Percentiles rank a stretch among this genome's conserved stretches.
phyloP scores from a whole-genome alignment of 2,329 filamentous ascomycete species.

The Parastagonospora nodorum region DNA sequence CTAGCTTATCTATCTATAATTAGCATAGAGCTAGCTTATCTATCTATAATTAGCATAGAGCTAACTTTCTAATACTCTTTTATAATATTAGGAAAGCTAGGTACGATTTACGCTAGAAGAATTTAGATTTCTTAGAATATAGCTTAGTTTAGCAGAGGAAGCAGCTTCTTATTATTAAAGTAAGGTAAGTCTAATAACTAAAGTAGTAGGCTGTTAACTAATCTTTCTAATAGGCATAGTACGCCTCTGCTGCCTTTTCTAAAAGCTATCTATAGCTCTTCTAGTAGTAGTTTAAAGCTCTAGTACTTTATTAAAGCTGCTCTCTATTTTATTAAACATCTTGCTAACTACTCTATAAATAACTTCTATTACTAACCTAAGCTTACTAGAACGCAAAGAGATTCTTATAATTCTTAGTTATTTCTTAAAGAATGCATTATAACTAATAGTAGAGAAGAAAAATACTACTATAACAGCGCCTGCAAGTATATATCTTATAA shows the following conservation, averaged over 20 bases:
- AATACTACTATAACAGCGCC: conserved; percentile 19
- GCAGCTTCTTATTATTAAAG: conserved; percentile 34
- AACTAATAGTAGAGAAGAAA: conserved; percentile 18
- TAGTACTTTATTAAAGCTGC: conserved; percentile 26
- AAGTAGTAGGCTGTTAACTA: too few relatives aligned
- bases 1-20: conserved; percentile 6
- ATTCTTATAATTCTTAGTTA: conserved; percentile 4
- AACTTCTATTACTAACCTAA: conserved; percentile 28
- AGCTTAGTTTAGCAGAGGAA: conserved; percentile 32
- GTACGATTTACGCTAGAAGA: conserved; percentile 31
- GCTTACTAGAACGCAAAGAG: background rate
- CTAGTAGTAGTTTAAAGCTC: conserved; percentile 24
- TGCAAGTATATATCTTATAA: conserved; percentile 24
- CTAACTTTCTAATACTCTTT: conserved; percentile 15
- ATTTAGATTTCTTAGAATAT: conserved; percentile 20
- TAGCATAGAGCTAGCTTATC: conserved; percentile 21
- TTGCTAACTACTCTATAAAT: background rate
- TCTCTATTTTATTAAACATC: conserved; percentile 15
- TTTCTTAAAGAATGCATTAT: conserved; percentile 21
- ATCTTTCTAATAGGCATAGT: conserved; percentile 17
- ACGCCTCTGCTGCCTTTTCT: conserved; percentile 38
- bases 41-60: conserved; percentile 7
- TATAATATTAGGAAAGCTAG: conserved; percentile 19
- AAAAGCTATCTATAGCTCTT: conserved; percentile 24
- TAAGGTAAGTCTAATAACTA: conserved; percentile 23